Percentiles rank a stretch among this genome's conserved stretches.
phyloP scores from a whole-genome alignment of 208 protist species.

The Angomonas ambiguus region DNA sequence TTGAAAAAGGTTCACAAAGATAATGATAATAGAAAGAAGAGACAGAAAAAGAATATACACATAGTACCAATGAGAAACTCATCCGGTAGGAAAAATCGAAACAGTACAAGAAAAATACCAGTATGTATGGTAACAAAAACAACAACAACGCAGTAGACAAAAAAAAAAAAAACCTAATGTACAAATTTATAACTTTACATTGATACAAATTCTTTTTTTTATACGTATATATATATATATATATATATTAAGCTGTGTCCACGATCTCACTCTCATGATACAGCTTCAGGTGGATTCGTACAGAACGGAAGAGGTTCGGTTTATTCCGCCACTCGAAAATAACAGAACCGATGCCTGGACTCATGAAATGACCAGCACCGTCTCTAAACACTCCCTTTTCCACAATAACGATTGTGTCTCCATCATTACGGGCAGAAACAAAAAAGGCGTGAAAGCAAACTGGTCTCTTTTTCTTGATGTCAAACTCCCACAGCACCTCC shows the following conservation, averaged over 20 bases:
- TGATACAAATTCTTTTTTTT: slow-evolving; percentile 1
- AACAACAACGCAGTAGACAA: slow-evolving; percentile 6
- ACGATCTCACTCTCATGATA: slow-evolving; percentile 11
- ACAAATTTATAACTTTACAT: neutral
- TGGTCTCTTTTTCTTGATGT: slow-evolving; percentile 21
- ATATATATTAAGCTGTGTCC: neutral
- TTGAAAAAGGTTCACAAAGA: no score
- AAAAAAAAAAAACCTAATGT: slow-evolving; percentile 17
- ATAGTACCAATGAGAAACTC: no score
- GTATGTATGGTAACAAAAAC: neutral
- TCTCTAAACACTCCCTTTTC: slow-evolving; percentile 16
- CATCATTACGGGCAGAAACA: slow-evolving; percentile 25
- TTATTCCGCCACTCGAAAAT: slow-evolving; percentile 63
- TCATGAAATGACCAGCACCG: slow-evolving; percentile 57
- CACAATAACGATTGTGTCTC: slow-evolving; percentile 27
- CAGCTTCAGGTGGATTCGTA: slow-evolving; percentile 31
- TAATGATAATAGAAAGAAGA: neutral
- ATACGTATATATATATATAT: neutral
- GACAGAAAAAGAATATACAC: no score
- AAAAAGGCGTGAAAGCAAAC: slow-evolving; percentile 50
- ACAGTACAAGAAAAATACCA: neutral
- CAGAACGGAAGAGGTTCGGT: slow-evolving; percentile 14
- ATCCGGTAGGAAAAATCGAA: no score
- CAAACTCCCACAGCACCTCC: slow-evolving; percentile 69
- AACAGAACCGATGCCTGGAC: slow-evolving; percentile 27